Conservation (phyloP, 495 filamentous ascomycete genomes). For the Platismatia glauca region DNA sequence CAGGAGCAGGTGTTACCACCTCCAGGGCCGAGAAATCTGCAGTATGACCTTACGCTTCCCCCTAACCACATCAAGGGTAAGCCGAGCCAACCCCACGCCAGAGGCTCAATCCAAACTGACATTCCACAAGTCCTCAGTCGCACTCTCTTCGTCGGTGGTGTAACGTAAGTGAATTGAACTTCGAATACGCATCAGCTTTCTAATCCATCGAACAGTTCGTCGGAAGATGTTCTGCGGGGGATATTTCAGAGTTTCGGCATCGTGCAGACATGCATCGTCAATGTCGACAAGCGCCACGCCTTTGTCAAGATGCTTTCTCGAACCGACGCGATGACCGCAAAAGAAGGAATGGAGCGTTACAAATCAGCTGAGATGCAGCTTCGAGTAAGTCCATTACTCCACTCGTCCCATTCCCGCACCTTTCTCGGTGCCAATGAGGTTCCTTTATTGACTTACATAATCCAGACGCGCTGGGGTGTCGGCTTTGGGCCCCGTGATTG, state of each 20-base stretch:
- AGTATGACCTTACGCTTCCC: conserved; percentile 66
- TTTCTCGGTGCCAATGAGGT: not conserved
- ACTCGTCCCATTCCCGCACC: not conserved
- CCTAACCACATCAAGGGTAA: conserved; percentile 71
- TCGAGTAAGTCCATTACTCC: conserved; percentile 49
- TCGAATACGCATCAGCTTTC: not conserved
- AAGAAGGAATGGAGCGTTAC: conserved; percentile 82
- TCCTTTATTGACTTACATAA: conserved; percentile 23
- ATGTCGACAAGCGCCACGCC: conserved; percentile 92
- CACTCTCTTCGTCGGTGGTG: conserved; percentile 93
- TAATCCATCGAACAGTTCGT: conserved; percentile 42
- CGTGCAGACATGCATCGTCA: conserved; percentile 96
- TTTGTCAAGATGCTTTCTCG: conserved; percentile 98
- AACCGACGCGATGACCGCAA: conserved; percentile 70
- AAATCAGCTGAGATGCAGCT: conserved; percentile 63
- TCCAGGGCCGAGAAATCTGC: conserved; percentile 65
- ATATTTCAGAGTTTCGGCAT: conserved; percentile 72
- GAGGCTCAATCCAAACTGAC: conserved; percentile 19
- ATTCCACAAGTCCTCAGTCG: conserved; percentile 62
- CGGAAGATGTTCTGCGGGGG: conserved; percentile 68
- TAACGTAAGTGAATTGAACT: conserved; percentile 55
- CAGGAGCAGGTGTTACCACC: conserved; percentile 47
- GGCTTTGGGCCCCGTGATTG: conserved; percentile 96
- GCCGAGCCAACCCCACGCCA: conserved; percentile 17
- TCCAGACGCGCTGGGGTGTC: conserved; percentile 89